Evolutionary conservation across 495 filamentous ascomycete species (phyloP).

Genomic region (Poronia punctata): DNA sequence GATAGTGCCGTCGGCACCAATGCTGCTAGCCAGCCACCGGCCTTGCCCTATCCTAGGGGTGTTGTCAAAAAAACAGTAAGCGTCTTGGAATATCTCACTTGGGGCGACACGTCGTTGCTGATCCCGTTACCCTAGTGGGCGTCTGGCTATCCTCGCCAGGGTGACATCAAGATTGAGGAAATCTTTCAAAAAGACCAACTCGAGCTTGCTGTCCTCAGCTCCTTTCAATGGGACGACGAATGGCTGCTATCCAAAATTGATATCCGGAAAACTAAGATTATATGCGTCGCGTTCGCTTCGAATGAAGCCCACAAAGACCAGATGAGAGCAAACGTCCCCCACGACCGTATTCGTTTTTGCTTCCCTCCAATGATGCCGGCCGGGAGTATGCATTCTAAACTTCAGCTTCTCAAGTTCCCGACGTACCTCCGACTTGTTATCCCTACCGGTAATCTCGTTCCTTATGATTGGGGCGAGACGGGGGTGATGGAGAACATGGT

Average conservation of each 20-base stretch:
- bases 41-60: slow-evolving; percentile 59
- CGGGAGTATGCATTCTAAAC: slow-evolving; percentile 77
- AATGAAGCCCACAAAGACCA: slow-evolving; percentile 45
- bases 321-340: slow-evolving; percentile 43
- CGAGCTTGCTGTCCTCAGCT: slow-evolving; percentile 71
- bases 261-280: slow-evolving; percentile 31
- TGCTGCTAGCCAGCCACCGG: slow-evolving; percentile 1
- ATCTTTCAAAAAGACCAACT: slow-evolving; percentile 68
- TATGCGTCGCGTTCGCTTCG: slow-evolving; percentile 35
- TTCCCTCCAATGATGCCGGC: slow-evolving; percentile 60
- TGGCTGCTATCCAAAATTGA: slow-evolving; percentile 41
- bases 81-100: background rate
- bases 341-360: slow-evolving; percentile 52
- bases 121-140: slow-evolving; percentile 39
- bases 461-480: slow-evolving; percentile 79
- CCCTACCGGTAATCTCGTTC: slow-evolving; percentile 73
- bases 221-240: slow-evolving; percentile 73
- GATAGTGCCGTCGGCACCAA: background rate
- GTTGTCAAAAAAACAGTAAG: slow-evolving; percentile 67
- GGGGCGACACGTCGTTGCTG: background rate
- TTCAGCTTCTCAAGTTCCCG: slow-evolving; percentile 72
- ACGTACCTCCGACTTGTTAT: slow-evolving; percentile 65
- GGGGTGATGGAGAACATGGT: slow-evolving; percentile 77
- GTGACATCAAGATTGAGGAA: slow-evolving; percentile 89
- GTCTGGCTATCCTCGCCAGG: slow-evolving; percentile 43